Conservation (phyloP, 2,329 filamentous ascomycete genomes). For the Diaporthe destruens region DNA sequence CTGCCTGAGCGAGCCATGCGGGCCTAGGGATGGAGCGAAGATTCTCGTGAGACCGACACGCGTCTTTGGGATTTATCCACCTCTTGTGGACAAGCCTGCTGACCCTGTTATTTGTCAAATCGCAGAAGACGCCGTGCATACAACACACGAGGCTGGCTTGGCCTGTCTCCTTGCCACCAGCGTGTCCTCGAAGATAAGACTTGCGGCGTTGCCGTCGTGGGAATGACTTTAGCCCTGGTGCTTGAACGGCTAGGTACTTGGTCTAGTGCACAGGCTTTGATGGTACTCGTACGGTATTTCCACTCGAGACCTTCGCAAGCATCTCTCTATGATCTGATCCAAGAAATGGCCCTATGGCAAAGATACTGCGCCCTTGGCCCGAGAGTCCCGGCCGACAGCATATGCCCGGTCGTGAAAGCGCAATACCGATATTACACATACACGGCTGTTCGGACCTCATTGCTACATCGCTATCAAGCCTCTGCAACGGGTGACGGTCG, state of each 20-base stretch:
- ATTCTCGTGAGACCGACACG: background rate
- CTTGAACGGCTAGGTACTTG: background rate
- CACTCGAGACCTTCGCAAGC: conserved; percentile 11
- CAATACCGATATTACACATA: background rate
- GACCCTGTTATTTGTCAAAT: conserved; percentile 18
- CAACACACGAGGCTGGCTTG: background rate
- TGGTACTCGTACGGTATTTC: background rate
- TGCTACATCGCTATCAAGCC: background rate
- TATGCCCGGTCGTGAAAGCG: background rate
- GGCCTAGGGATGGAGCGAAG: background rate
- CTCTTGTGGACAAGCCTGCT: conserved; percentile 15
- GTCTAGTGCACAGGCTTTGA: background rate
- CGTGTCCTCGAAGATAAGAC: background rate
- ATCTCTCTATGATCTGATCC: background rate
- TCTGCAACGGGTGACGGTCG: background rate
- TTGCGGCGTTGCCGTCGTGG: background rate
- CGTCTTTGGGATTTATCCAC: background rate
- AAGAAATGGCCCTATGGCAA: background rate
- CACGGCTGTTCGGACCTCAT: conserved; percentile 3
- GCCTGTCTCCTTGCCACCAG: background rate
- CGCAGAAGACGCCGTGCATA: conserved; percentile 11
- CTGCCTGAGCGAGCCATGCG: background rate
- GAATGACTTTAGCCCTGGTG: background rate
- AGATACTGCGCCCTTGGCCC: background rate
- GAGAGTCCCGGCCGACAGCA: background rate